Base-by-base conservation (phyloP, 192 early-diverging fungal species). In the Chytriomyces sp. region DNA sequence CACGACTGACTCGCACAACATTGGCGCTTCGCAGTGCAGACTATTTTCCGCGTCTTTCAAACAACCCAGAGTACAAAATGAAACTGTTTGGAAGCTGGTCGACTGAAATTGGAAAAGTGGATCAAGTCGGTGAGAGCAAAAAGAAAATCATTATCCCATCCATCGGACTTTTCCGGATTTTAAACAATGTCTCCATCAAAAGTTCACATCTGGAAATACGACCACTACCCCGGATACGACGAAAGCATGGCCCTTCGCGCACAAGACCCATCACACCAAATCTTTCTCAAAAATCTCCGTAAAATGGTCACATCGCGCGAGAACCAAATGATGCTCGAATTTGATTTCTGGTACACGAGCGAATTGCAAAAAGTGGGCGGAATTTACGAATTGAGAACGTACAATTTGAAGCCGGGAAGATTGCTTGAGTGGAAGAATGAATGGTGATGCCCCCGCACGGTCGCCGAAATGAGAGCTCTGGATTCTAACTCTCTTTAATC, bases 141-240 rank as follows among this genome's bases (percentile, higher is more conserved):
- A 57, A 35, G 2, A 35, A 35, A 35, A 2, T n/a, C n/a, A n/a
- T n/a, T n/a, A 11, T 2, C 53, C 53, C 11, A 11, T 11, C 20
- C 53, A 57, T 11, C 20, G 11, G 13, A 57, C 20, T 64, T 64
- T 23, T 9, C 62, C 16, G 61, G 61, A 28, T 61, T 43, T n/a
- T n/a, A 50, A 47, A 6, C 69, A 79, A 80, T n/a, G 64, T 59
- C 16, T 62, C 60, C 66, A 28, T 43, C 70, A 77, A 44, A 61
- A 94, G 93, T 93, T 53, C 96, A 97, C 70, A 90, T 97, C 76
- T 97, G 96, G 96, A 94, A 97, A 82, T 97, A 96, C 85, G 84
- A 94, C 74, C 92, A 94, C 7, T 97, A 97, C 71, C 88, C 86
- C 11, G 95, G 92, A 13, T 92, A 94, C 80, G 82, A 90, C 43